Evolutionary conservation across 371 early-diverging fungal species (phyloP), one percentile per base, ranked within the genome.

Genomic region (Mortierella sp.): DNA sequence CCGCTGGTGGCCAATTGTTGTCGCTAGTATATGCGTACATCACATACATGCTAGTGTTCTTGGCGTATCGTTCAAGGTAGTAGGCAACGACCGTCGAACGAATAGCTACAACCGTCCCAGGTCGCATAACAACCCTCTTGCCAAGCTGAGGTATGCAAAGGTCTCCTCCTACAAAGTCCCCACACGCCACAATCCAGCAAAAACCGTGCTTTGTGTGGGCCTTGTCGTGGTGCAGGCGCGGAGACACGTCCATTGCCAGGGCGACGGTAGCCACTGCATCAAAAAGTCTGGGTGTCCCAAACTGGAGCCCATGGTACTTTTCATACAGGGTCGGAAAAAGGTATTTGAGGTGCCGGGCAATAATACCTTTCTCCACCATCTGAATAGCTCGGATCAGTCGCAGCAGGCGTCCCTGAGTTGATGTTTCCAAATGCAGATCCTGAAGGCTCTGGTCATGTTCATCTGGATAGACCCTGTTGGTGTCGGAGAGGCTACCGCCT

Each of bases 161-260:
- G 17, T 76, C 78, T 3, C 78, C 78, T 31, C 78, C 78, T 2
- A 76, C 59, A 70, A 76, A 76, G 34, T 76, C 78, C 8, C 78
- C 78, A 52, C 78, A 76, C 2, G 78, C 78, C 15, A 76, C 50
- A 23, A 76, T 76, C 78, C 78, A 76, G 31, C 78, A 76, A 41
- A 76, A 76, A 12, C 78, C 78, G 34, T 76, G 78, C 41, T 69
- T 69, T 15, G 78, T 76, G 24, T 76, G 78, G 4, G 65, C 62
- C 47, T 57, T 69, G 51, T 76, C 78, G 42, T 61, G 66, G 15
- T 76, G 78, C 2, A 61, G 62, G 5, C 65, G 64, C n/a, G 78
- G 78, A 3, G 78, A 64, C 19, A 76, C 78, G 44, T 76, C 78
- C 61, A 76, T 64, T 9, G 78, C 65, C 62, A 76, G 3, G 0